Evolutionary conservation across 2,329 filamentous ascomycete genomes (phyloP).

Genomic region (Lachnellula occidentalis): DNA sequence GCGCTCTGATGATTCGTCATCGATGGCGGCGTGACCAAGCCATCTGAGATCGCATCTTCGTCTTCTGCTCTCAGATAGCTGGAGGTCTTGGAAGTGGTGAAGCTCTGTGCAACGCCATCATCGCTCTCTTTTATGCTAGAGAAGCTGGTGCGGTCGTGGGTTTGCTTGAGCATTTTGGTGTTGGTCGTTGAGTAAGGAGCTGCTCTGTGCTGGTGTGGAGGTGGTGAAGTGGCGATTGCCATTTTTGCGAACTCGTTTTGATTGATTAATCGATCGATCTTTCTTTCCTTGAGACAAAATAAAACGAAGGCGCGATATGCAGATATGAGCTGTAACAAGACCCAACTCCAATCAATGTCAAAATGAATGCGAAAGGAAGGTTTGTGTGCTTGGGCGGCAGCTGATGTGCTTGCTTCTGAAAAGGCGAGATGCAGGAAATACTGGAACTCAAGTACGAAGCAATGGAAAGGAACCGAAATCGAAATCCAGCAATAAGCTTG

Average conservation of each 20-base stretch:
- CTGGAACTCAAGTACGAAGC: no score
- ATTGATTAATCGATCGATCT: no score
- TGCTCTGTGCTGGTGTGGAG: background rate
- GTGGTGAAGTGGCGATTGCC: background rate
- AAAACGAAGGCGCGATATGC: no score
- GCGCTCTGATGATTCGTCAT: slow-evolving; percentile 44
- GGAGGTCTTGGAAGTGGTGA: slow-evolving; percentile 59
- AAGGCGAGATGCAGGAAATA: no score
- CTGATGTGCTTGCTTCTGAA: no score
- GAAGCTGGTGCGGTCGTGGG: slow-evolving; percentile 27
- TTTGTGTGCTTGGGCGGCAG: no score
- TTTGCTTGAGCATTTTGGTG: background rate
- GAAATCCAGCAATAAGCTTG: no score
- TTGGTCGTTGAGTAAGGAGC: background rate
- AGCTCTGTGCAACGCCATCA: slow-evolving; percentile 49
- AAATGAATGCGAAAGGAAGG: no score
- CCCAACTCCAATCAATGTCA: no score
- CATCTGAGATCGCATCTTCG: slow-evolving; percentile 45
- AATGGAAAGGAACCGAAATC: no score
- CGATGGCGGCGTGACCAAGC: slow-evolving; percentile 27
- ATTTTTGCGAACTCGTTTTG: background rate
- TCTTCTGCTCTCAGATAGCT: slow-evolving; percentile 42
- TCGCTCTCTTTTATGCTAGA: slow-evolving; percentile 29
- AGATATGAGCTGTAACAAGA: no score
- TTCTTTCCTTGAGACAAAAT: no score